phyloP scores from a whole-genome alignment of 768 basidiomycete species.

The Pisolithus albus region DNA sequence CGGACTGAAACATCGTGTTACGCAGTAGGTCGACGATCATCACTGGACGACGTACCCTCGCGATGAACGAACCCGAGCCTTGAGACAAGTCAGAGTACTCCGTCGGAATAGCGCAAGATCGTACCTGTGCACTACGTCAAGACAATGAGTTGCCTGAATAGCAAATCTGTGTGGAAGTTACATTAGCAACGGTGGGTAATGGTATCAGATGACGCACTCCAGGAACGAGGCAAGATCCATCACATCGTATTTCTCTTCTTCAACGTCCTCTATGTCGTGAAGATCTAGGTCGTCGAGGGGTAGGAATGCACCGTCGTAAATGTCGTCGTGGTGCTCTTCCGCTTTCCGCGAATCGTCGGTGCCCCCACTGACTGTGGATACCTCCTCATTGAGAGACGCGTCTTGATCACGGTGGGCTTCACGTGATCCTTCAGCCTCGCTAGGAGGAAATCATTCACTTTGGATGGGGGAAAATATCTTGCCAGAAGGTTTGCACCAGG shows the following conservation, averaged over 20 bases:
- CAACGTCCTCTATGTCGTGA: constrained; percentile 38
- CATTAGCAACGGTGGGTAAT: neutral
- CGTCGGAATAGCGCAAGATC: constrained; percentile 6
- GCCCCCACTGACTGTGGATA: neutral
- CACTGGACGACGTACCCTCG: constrained; percentile 41
- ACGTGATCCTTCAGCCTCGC: constrained; percentile 40
- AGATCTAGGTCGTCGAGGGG: constrained; percentile 21
- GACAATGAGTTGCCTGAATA: constrained; percentile 65
- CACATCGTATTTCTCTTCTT: constrained; percentile 55
- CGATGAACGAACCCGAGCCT: constrained; percentile 59
- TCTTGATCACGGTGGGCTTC: constrained; percentile 42
- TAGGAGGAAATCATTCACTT: constrained; percentile 60
- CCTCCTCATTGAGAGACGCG: constrained; percentile 41
- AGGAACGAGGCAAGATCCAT: constrained; percentile 76
- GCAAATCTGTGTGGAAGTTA: constrained; percentile 47
- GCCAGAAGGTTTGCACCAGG: constrained; percentile 65
- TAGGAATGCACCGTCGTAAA: neutral
- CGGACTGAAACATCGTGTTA: constrained; percentile 36
- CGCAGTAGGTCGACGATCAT: neutral
- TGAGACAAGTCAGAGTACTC: constrained; percentile 5
- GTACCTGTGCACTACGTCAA: constrained; percentile 60
- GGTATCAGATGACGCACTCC: constrained; percentile 39
- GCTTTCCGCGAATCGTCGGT: neutral
- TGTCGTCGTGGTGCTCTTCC: neutral
- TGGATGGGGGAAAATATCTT: constrained; percentile 60